These are phyloP conservation scores for Candida gigantensis DNA, from an alignment of 1,139 yeast genomes.

Conservation along the genomic window DNA sequence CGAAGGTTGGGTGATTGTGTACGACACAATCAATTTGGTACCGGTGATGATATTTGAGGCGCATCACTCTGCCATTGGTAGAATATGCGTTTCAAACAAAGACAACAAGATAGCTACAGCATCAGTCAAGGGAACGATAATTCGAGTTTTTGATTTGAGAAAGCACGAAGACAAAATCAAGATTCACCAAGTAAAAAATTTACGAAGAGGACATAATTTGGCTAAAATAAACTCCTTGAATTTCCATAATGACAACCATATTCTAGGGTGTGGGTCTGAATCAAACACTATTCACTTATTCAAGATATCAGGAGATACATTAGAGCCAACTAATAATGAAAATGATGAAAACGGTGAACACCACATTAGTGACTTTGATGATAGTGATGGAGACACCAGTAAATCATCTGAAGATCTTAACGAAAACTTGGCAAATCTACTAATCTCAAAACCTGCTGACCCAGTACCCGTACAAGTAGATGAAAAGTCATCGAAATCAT, in stretches of 20 bases:
- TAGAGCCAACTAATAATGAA: slow-evolving; percentile 9
- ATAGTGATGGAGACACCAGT: slow-evolving; percentile 15
- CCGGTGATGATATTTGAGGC: slow-evolving; percentile 63
- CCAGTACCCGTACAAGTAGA: neutral
- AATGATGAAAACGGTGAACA: slow-evolving; percentile 10
- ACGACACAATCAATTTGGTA: slow-evolving; percentile 57
- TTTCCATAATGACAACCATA: slow-evolving; percentile 50
- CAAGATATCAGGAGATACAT: slow-evolving; percentile 26
- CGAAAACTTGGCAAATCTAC: slow-evolving; percentile 44
- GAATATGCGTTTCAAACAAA: slow-evolving; percentile 50
- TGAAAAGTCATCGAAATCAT: slow-evolving; percentile 15
- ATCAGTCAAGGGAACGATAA: slow-evolving; percentile 70
- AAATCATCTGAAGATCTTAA: slow-evolving; percentile 36
- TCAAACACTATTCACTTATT: slow-evolving; percentile 73
- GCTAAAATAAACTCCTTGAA: slow-evolving; percentile 56
- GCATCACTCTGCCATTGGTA: slow-evolving; percentile 54
- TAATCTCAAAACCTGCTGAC: slow-evolving; percentile 30
- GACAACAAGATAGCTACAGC: slow-evolving; percentile 65
- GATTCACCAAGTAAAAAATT: slow-evolving; percentile 46
- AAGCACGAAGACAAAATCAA: slow-evolving; percentile 16
- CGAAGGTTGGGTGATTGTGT: slow-evolving; percentile 51
- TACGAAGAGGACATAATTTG: slow-evolving; percentile 69
- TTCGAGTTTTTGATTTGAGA: slow-evolving; percentile 45
- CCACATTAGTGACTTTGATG: slow-evolving; percentile 14
- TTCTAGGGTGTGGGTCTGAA: slow-evolving; percentile 68